Evolutionary conservation across 208 protist species (phyloP).

Genomic region (Trichomonas vaginalis): DNA sequence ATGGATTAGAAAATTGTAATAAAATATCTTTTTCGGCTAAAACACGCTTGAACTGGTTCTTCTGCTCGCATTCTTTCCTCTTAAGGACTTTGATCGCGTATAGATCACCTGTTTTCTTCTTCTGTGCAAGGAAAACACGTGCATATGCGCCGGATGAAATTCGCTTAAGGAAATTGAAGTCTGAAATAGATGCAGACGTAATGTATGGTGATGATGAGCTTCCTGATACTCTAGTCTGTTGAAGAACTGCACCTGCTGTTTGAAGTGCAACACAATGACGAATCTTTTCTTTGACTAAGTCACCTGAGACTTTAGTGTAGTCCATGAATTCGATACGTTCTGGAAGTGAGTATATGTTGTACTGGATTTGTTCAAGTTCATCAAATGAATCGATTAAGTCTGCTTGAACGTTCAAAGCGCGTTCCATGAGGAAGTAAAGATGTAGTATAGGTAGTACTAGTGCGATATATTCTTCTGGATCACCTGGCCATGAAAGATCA

Average conservation of each 20-base stretch:
- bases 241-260: not conserved
- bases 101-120: slow-evolving; percentile 2
- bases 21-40: slow-evolving; percentile 2
- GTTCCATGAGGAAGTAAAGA: not conserved
- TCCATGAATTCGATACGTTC: not conserved
- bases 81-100: not conserved
- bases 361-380: not conserved
- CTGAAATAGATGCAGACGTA: not conserved
- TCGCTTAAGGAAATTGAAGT: not conserved
- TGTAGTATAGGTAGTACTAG: not conserved
- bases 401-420: not conserved
- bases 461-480: not conserved
- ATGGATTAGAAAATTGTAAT: not conserved
- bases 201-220: not conserved
- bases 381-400: not conserved
- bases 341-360: not conserved
- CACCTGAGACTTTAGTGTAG: not conserved
- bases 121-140: not conserved
- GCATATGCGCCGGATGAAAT: not conserved
- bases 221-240: not conserved
- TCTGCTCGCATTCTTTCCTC: not conserved
- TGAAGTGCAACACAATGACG: not conserved
- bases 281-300: not conserved
- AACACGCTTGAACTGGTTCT: not conserved
- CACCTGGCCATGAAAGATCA: not conserved